Conservation (phyloP, 352 stramenopile species). For the Phytophthora multivora region DNA sequence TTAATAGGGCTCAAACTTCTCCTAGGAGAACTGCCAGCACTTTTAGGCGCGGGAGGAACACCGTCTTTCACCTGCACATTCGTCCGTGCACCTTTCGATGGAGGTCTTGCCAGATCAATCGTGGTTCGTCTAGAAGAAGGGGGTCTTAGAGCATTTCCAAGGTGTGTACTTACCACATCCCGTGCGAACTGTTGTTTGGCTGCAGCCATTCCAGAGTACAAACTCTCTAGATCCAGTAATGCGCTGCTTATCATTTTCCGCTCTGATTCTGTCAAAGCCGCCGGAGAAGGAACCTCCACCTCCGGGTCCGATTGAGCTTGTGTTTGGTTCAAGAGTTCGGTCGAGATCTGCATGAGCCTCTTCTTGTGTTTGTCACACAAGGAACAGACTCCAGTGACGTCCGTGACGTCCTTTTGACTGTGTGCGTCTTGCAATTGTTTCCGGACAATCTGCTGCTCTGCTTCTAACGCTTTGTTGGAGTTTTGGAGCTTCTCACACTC, state of each 20-base stretch:
- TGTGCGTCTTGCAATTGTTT: slow-evolving; percentile 37
- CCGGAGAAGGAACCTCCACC: slow-evolving; percentile 12
- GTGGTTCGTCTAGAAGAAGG: slow-evolving; percentile 1
- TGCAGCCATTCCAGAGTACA: slow-evolving; percentile 44
- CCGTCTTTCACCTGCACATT: slow-evolving; percentile 8
- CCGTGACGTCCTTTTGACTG: slow-evolving; percentile 3
- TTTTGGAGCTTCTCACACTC: slow-evolving; percentile 74
- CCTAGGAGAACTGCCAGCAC: slow-evolving; percentile 8
- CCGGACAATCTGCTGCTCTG: slow-evolving; percentile 38
- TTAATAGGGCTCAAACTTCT: slow-evolving; percentile 6
- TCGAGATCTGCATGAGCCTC: slow-evolving; percentile 54
- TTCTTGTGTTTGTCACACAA: slow-evolving; percentile 64
- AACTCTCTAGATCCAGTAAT: slow-evolving; percentile 54
- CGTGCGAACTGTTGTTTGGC: slow-evolving; percentile 39
- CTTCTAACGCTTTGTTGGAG: slow-evolving; percentile 41
- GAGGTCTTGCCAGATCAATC: background rate
- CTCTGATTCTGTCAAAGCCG: slow-evolving; percentile 42
- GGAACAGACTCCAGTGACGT: slow-evolving; percentile 22
- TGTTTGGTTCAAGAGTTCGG: slow-evolving; percentile 32
- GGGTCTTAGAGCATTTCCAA: slow-evolving; percentile 8
- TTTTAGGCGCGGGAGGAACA: slow-evolving; percentile 7
- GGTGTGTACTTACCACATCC: slow-evolving; percentile 32
- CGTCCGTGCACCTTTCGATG: background rate
- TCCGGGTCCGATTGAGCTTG: slow-evolving; percentile 2
- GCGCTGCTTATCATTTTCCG: slow-evolving; percentile 38